Conservation (phyloP, 768 basidiomycete genomes). For the Hortiboletus campestris region DNA sequence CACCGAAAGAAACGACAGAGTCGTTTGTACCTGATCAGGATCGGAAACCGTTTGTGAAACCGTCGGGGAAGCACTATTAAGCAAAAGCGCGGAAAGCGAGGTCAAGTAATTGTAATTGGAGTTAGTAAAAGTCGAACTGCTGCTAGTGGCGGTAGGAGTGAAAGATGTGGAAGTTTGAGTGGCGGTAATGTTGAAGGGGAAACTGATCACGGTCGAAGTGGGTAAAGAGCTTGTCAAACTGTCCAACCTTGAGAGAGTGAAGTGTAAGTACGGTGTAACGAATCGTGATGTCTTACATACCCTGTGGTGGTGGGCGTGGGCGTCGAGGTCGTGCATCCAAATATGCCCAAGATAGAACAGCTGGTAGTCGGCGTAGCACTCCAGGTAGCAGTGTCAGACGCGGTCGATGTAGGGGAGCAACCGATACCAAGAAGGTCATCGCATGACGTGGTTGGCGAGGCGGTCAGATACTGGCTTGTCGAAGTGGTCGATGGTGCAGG, state of each 20-base stretch:
- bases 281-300: constrained; percentile 9
- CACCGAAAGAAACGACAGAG: constrained; percentile 21
- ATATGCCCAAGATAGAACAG: constrained; percentile 17
- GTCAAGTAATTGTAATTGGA: constrained; percentile 35
- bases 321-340: constrained; percentile 16
- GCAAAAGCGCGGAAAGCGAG: constrained; percentile 34
- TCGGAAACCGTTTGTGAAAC: constrained; percentile 28
- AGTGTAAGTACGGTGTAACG: not conserved
- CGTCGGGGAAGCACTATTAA: constrained; percentile 22
- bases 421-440: not conserved
- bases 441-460: not conserved
- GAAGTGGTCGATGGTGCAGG: constrained; percentile 11
- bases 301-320: constrained; percentile 5
- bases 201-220: constrained; percentile 30
- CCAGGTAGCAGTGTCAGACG: not conserved
- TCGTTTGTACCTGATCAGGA: constrained; percentile 39
- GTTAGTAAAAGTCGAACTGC: constrained; percentile 10
- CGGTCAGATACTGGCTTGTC: constrained; percentile 2
- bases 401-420: not conserved
- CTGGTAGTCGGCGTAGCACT: constrained; percentile 7
- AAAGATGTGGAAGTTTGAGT: not conserved
- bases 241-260: not conserved
- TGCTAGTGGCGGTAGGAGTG: constrained; percentile 18
- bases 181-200: constrained; percentile 20
- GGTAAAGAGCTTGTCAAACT: not conserved